A percentile compares a stretch with the other conserved stretches of the same genome.
Conservation (phyloP, 805 yeast species). For the Hanseniaspora lindneri region DNA sequence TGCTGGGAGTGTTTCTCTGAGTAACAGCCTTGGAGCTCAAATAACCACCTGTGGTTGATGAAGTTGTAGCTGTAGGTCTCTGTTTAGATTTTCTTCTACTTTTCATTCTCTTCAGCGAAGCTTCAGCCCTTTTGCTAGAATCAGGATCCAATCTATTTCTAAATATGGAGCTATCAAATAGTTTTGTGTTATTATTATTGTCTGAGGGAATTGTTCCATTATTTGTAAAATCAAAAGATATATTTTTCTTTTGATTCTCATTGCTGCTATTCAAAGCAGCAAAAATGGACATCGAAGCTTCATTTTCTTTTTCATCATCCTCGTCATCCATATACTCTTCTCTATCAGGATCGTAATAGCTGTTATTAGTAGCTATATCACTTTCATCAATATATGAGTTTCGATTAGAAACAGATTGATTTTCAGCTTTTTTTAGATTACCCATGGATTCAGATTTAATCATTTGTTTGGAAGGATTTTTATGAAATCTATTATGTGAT, state of each 20-base stretch:
- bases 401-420: not conserved
- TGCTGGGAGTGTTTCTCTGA: conserved; percentile 23
- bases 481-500: conserved; percentile 1
- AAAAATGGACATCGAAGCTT: conserved; percentile 55
- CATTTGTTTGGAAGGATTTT: conserved; percentile 7
- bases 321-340: too few relatives aligned
- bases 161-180: not conserved
- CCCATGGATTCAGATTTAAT: conserved; percentile 15
- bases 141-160: conserved; percentile 29
- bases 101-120: conserved; percentile 49
- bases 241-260: not conserved
- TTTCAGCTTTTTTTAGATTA: conserved; percentile 7
- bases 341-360: too few relatives aligned
- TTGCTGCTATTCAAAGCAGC: conserved; percentile 36
- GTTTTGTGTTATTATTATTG: not conserved
- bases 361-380: conserved; percentile 2
- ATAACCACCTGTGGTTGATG: conserved; percentile 21
- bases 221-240: not conserved
- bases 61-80: conserved; percentile 27
- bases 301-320: conserved; percentile 37
- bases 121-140: conserved; percentile 53
- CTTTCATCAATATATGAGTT: not conserved
- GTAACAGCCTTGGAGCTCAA: conserved; percentile 15
- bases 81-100: conserved; percentile 45
- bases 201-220: not conserved